Evolutionary conservation across 257 asterid genomes (phyloP).

Genomic region (Primulina eburnea): DNA sequence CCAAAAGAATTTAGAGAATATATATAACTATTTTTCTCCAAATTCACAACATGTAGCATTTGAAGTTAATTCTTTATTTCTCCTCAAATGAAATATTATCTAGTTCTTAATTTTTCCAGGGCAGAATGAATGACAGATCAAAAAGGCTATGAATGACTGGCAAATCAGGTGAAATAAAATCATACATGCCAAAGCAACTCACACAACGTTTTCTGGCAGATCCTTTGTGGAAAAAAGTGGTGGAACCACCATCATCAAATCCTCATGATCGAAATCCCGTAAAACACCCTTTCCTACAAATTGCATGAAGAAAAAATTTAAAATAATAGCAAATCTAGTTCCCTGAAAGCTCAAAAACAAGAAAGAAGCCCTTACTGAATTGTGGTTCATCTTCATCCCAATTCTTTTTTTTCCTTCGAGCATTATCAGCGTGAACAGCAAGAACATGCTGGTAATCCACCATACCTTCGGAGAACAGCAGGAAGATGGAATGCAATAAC

Average conservation of each 20-base stretch:
- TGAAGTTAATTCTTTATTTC: slow-evolving; percentile 7
- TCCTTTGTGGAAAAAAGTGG: slow-evolving; percentile 78
- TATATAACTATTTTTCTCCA: too few relatives aligned
- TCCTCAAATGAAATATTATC: background rate
- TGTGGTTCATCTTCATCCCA: slow-evolving; percentile 68
- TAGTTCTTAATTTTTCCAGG: background rate
- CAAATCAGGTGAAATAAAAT: slow-evolving; percentile 7
- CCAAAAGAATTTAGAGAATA: too few relatives aligned
- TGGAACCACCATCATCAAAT: slow-evolving; percentile 75
- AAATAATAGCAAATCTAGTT: slow-evolving; percentile 17
- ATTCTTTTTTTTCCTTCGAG: slow-evolving; percentile 64
- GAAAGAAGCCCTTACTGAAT: slow-evolving; percentile 46
- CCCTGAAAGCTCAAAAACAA: slow-evolving; percentile 22
- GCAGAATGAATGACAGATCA: background rate
- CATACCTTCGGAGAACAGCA: slow-evolving; percentile 60
- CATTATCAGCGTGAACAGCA: slow-evolving; percentile 73
- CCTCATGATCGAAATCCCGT: slow-evolving; percentile 71
- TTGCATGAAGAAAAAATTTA: slow-evolving; percentile 23
- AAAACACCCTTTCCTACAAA: slow-evolving; percentile 54
- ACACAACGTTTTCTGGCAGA: slow-evolving; percentile 68
- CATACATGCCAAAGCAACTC: slow-evolving; percentile 33
- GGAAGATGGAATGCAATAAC: slow-evolving; percentile 21
- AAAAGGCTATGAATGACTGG: slow-evolving; percentile 3
- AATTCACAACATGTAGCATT: background rate
- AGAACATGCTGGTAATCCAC: slow-evolving; percentile 93